These are phyloP conservation scores for Neurospora sp. DNA, from an alignment of 495 filamentous ascomycete genomes.

Conservation along the genomic window DNA sequence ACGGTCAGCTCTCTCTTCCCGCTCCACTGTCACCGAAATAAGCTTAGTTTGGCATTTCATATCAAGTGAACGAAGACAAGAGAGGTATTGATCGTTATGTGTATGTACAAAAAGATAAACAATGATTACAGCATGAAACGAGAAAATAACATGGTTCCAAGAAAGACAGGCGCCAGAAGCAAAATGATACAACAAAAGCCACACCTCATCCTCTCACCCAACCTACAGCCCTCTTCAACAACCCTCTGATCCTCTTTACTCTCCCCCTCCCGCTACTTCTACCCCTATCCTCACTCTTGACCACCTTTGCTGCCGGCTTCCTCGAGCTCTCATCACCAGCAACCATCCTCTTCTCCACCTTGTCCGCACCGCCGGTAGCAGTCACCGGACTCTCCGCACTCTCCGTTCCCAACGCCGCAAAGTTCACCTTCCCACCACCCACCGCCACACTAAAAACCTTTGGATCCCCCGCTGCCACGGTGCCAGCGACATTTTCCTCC, in stretches of 20 bases:
- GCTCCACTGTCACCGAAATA: neutral
- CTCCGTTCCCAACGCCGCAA: neutral
- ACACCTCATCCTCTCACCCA: neutral
- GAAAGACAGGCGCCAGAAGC: neutral
- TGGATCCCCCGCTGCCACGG: slow-evolving; percentile 49
- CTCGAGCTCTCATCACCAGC: neutral
- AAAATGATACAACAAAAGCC: neutral
- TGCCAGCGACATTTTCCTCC: slow-evolving; percentile 50
- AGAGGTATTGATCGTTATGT: neutral
- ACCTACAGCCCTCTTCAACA: neutral
- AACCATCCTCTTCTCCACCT: neutral
- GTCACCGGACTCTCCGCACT: neutral
- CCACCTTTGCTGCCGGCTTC: neutral
- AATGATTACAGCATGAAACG: neutral
- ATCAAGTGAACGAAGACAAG: neutral
- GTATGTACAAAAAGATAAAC: neutral
- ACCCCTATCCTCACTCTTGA: neutral
- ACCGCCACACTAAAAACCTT: slow-evolving; percentile 50
- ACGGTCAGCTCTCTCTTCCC: neutral
- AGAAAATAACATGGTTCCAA: neutral
- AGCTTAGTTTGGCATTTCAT: neutral
- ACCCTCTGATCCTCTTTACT: neutral
- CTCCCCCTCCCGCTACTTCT: neutral
- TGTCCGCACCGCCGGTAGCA: neutral
- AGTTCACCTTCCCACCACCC: slow-evolving; percentile 36